Conservation (phyloP, 345 rosid genomes). For the Citrus glauca region DNA sequence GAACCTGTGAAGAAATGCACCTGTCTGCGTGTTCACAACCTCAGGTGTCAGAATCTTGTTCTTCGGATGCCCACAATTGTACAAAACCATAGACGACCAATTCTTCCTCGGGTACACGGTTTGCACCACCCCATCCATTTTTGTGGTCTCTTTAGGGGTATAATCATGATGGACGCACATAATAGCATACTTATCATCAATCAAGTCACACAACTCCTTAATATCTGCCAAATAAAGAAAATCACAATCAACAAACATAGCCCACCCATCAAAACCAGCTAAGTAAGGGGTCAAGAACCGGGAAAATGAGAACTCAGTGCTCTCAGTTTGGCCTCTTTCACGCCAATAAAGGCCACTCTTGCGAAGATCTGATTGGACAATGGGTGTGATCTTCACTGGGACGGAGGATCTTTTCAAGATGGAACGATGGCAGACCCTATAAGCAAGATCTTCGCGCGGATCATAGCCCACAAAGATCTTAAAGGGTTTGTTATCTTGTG, state of each 20-base stretch:
- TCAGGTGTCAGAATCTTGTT: conserved; percentile 70
- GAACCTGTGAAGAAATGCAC: conserved; percentile 93
- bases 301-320: conserved; percentile 94
- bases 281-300: conserved; percentile 88
- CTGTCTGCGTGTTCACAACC: conserved; percentile 63
- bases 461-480: conserved; percentile 94
- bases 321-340: conserved; percentile 72
- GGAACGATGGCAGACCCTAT: conserved; percentile 76
- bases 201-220: conserved; percentile 65
- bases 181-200: conserved; percentile 80
- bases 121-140: conserved; percentile 97
- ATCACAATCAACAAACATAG: conserved; percentile 95
- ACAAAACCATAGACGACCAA: conserved; percentile 98
- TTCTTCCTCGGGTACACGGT: conserved; percentile 96
- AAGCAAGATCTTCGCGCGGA: conserved; percentile 83
- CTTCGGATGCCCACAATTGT: conserved; percentile 90
- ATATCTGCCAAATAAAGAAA: conserved; percentile 86
- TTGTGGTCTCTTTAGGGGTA: conserved; percentile 80
- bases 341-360: conserved; percentile 76
- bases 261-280: conserved; percentile 87
- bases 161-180: conserved; percentile 99
- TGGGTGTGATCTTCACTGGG: conserved; percentile 76
- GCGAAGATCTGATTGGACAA: conserved; percentile 79
- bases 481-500: conserved; percentile 33
- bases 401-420: conserved; percentile 70